Base-by-base conservation (phyloP, 805 yeast species). In the Nakazawaea laoshanensis region DNA sequence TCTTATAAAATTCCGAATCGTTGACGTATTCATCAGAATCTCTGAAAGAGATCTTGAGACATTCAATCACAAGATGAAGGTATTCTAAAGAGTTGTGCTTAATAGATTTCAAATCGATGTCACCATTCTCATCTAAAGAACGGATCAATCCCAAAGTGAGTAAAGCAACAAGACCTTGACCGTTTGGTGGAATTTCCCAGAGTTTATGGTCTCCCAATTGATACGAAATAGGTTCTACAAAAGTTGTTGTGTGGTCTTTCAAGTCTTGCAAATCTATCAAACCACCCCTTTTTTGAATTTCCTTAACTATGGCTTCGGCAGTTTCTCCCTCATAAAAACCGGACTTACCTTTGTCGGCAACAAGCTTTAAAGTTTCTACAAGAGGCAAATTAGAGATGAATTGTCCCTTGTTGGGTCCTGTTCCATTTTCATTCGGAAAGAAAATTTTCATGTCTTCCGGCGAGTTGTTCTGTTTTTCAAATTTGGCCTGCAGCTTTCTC, bases 141-240 rank as follows among this genome's bases (percentile, higher is more conserved):
- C 65, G 66, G 41, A 83, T 66, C 27, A 78, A 61, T 0, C 89
- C 92, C 31, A 81, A 53, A 0, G 89, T 76, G 12, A 80, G 56
- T 31, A 83, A 57, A 0, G 88, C 92, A 28, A 83, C 82, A 10
- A 83, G 53, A 7, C 94, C 94, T 34, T 83, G 85, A 4, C 89
- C 85, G 52, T 77, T 82, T 10, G 94, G 94, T 8, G 94, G 92
- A 41, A 82, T 75, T 50, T 83, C 92, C 84, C 88, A 78, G 17
- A 83, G 59, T 19, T 62, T 65, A 30, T 66, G 61, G 8, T 70
- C 81, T 29, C 68, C 57, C 35, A 74, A 63, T 21, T 68, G 65
- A 34, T 70, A 52, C 12, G 57, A 55, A 13, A 82, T 70, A 3
- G 94, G 89, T 1, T 76, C 77, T 16, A 80, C 78, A 43, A 71